Conservation (phyloP, 768 basidiomycete genomes). For the Hericium erinaceus region DNA sequence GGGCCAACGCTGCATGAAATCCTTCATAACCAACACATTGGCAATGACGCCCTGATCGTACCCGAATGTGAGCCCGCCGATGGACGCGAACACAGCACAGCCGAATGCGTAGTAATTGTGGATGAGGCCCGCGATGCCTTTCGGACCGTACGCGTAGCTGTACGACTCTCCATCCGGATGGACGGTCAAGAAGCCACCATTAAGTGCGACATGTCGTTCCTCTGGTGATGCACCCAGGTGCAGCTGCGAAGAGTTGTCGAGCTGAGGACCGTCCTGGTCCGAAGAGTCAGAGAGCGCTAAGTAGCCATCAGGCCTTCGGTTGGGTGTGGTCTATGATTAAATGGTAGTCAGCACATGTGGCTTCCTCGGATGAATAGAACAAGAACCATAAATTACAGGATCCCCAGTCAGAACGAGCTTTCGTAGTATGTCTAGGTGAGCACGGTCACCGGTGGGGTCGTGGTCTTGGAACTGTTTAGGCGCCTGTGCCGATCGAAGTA, state of each 20-base stretch:
- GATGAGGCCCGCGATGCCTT: conserved; percentile 53
- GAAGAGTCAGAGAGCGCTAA: not conserved
- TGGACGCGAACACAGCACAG: conserved; percentile 66
- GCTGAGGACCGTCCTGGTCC: not conserved
- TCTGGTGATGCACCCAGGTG: not conserved
- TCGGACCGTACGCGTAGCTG: conserved; percentile 65
- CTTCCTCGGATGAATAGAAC: too few species aligned
- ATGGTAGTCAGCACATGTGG: too few species aligned
- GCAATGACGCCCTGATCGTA: conserved; percentile 85
- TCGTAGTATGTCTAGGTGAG: too few species aligned
- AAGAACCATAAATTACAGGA: too few species aligned
- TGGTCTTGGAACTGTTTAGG: too few species aligned
- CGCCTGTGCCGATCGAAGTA: too few species aligned
- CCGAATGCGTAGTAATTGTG: conserved; percentile 56
- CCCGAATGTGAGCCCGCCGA: conserved; percentile 72
- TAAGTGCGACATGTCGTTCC: not conserved
- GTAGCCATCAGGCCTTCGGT: conserved; percentile 1
- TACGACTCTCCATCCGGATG: conserved; percentile 26
- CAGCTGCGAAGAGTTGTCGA: not conserved
- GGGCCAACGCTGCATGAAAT: conserved; percentile 62
- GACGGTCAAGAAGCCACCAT: conserved; percentile 10
- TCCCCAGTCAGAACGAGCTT: too few species aligned
- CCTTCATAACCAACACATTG: conserved; percentile 76
- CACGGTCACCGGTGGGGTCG: too few species aligned
- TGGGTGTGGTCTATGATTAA: not conserved